Percentiles rank a stretch among this genome's conserved stretches.
Conservation (phyloP, 768 basidiomycete species). For the Xerocomellus chrysenteron region DNA sequence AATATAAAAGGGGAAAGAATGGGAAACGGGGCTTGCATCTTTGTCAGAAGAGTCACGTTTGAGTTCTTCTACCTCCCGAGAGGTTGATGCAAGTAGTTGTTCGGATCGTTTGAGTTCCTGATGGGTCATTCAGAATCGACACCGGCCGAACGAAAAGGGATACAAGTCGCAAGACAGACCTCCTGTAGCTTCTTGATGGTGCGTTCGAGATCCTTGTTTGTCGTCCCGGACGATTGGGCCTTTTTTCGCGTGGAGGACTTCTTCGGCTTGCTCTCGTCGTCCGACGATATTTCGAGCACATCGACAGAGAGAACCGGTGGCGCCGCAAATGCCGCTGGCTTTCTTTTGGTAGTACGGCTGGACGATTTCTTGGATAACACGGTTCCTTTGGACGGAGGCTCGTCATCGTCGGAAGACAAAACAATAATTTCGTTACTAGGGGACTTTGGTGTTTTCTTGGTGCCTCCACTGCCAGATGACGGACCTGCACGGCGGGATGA, state of each 20-base stretch:
- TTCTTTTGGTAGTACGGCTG: constrained; percentile 13
- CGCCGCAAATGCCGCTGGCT: constrained; percentile 15
- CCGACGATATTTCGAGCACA: constrained; percentile 59
- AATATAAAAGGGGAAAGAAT: neutral
- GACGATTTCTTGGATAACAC: constrained; percentile 12
- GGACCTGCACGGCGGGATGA: constrained; percentile 6
- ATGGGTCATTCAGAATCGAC: neutral
- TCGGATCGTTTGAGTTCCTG: constrained; percentile 23
- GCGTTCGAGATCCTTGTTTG: constrained; percentile 31
- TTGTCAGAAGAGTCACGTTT: constrained; percentile 11
- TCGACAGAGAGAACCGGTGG: constrained; percentile 29
- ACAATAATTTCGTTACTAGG: constrained; percentile 30
- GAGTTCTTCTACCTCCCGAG: constrained; percentile 22
- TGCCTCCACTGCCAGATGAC: neutral
- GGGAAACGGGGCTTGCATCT: constrained; percentile 2
- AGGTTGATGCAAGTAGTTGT: constrained; percentile 5
- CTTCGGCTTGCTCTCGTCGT: constrained; percentile 40
- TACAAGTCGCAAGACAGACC: constrained; percentile 28
- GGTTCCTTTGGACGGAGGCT: constrained; percentile 21
- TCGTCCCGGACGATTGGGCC: constrained; percentile 15
- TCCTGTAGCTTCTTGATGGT: constrained; percentile 45
- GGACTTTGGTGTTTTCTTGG: constrained; percentile 16
- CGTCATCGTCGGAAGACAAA: constrained; percentile 36
- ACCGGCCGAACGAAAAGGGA: neutral
- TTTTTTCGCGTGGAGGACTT: constrained; percentile 11